Base-by-base conservation (phyloP, 495 filamentous ascomycete genomes). In the Emericellopsis terricola region DNA sequence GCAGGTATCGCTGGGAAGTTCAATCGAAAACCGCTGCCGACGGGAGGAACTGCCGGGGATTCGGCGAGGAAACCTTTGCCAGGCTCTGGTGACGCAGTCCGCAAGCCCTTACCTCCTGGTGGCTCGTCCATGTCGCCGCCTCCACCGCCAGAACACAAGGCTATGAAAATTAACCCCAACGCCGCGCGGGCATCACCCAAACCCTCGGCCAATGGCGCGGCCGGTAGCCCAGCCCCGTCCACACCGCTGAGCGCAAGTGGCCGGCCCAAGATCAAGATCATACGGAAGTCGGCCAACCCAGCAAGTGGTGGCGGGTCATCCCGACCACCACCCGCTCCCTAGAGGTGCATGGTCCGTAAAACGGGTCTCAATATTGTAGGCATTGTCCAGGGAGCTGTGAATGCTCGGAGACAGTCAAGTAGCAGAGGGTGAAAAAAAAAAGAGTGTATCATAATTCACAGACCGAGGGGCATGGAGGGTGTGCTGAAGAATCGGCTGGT, bases 211-310 rank as follows among this genome's bases (percentile, higher is more conserved):
- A 26, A 11, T n/a, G n/a, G 23, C 6, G 11, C 6, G 23, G 23
- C 23, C 6, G 23, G 23, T 26, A 26, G 23, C 23, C 23, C 23
- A 11, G 6, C 6, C 6, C 23, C 23, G 6, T 11, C 23, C 6
- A 26, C 31, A 11, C 15, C 31, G 21, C 0, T 4, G 15, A 23
- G 14, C 16, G 19, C 19, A 15, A 26, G 19, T 7, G 33, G 20
- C 9, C 33, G 33, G 1, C 33, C 33, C n/a, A 35, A 35, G 33
- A 35, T 35, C n/a, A 35, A 35, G 18, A 35, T 35, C 14, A 35
- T 24, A 20, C 5, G 33, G n/a, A n/a, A n/a, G n/a, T n/a, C n/a
- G n/a, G n/a, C n/a, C 21, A 35, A 35, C n/a, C 33, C 33, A 9
- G 20, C 24, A 7, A 19, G 6, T 26, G 23, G 23, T 26, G 23